Evolutionary conservation across 2,329 filamentous ascomycete genomes (phyloP), one percentile per base, ranked within the genome.

Genomic region (Phaeosphaeriaceae sp.): DNA sequence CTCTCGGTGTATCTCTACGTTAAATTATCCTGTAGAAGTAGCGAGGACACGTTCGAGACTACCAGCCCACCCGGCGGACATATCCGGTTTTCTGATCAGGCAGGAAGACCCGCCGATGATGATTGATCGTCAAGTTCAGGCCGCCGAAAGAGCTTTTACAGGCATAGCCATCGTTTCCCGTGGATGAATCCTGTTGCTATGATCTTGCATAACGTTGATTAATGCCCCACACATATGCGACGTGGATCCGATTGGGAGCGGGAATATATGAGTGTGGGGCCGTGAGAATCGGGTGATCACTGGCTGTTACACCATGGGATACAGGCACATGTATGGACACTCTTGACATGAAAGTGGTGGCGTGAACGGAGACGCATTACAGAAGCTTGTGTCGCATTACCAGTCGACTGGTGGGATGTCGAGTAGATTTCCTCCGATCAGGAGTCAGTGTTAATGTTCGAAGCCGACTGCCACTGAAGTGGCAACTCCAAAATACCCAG

Each of bases 171-270:
- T 17, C 27, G 13, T 17, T 21, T 13, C 20, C 41, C 22, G 24
- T 46, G 50, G 41, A 15, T 25, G 53, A 60, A 56, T 51, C 27
- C 33, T 56, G 24, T 36, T 54, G 4, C 48, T 46, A 33, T 51
- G 46, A 58, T 53, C 44, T 54, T 24, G 59, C 62, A 53, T 53
- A 53, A 33, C 1, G 48, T 61, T 53, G 57, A 63, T 58, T 58
- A 56, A 60, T 20, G 27, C 41, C 44, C 62, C 58, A 46, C 44
- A 46, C 3, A 17, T 22, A 46, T 25, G 20, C 10, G 44, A 54
- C 59, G 58, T 40, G 49, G 44, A 44, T 44, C 48, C 52, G 45
- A 61, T 61, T 61, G 59, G 53, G 41, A 49, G 44, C 17, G 27
- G 17, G 4, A 17, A 10, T 22, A 10, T 21, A 27, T 20, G 36